Evolutionary conservation across 139 green algal species (phyloP).

Genomic region (Astrephomene gubernaculifera): DNA sequence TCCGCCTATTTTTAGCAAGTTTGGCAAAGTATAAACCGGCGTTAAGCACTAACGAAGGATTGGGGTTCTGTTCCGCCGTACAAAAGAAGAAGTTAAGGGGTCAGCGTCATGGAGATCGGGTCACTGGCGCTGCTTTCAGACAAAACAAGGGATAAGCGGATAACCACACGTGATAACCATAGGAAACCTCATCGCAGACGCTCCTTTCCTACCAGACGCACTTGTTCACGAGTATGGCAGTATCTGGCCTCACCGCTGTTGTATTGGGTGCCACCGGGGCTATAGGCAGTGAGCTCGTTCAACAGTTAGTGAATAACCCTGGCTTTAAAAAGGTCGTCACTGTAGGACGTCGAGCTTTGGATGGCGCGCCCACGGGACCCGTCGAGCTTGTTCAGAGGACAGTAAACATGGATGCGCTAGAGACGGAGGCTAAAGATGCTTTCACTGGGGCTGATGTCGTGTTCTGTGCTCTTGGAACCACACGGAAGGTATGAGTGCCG

Average conservation of each 20-base stretch:
- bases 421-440: constrained; percentile 40
- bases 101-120: too few relatives aligned
- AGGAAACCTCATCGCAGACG: too few relatives aligned
- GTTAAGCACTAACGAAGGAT: too few relatives aligned
- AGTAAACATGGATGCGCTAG: constrained; percentile 60
- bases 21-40: too few relatives aligned
- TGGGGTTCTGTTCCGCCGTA: too few relatives aligned
- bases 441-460: constrained; percentile 57
- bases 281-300: constrained; percentile 56
- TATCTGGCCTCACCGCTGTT: constrained; percentile 18
- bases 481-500: constrained; percentile 62
- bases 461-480: constrained; percentile 76
- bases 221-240: not conserved
- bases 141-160: too few relatives aligned
- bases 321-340: constrained; percentile 53
- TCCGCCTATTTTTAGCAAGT: too few relatives aligned
- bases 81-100: too few relatives aligned
- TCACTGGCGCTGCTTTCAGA: too few relatives aligned
- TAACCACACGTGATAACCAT: too few relatives aligned
- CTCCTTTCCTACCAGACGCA: too few relatives aligned
- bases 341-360: constrained; percentile 33
- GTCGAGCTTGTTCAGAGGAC: constrained; percentile 26
- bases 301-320: constrained; percentile 52
- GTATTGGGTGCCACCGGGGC: constrained; percentile 61
- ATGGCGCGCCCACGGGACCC: not conserved